Conservation (phyloP, 1,139 yeast species). For the Saccharomyces hybrid region DNA sequence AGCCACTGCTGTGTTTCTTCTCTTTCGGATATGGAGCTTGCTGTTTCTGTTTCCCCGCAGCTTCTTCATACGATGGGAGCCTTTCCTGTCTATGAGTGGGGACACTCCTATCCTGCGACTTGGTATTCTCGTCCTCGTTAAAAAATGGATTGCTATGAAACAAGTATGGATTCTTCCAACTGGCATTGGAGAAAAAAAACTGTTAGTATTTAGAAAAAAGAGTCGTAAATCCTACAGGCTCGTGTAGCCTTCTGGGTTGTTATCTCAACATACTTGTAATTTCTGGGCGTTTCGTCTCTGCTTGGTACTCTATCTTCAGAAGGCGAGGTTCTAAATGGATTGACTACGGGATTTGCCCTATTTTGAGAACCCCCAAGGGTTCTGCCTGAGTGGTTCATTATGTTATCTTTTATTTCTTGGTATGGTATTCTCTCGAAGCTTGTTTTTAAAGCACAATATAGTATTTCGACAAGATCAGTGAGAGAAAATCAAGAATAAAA, state of each 20-base stretch:
- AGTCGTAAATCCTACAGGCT: neutral
- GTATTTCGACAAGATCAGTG: neutral
- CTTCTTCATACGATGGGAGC: neutral
- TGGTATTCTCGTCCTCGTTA: neutral
- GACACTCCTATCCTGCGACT: neutral
- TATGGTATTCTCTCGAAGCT: neutral
- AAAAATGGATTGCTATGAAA: neutral
- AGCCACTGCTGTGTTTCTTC: neutral
- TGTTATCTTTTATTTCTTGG: neutral
- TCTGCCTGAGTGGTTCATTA: neutral
- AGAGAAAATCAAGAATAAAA: neutral
- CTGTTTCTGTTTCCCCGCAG: neutral
- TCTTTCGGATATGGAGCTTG: neutral
- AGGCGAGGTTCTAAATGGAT: neutral
- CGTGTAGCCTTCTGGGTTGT: too few relatives aligned
- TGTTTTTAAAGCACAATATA: neutral
- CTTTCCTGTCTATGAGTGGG: neutral
- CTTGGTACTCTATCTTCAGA: constrained; percentile 1
- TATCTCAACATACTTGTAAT: neutral
- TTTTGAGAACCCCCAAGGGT: neutral
- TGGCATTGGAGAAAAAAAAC: neutral
- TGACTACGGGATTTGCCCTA: neutral
- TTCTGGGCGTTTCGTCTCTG: neutral
- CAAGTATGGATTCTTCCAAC: neutral
- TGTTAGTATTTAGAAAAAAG: neutral